Conservation (phyloP, 495 filamentous ascomycete species). For the Bryoglossum gracile region DNA sequence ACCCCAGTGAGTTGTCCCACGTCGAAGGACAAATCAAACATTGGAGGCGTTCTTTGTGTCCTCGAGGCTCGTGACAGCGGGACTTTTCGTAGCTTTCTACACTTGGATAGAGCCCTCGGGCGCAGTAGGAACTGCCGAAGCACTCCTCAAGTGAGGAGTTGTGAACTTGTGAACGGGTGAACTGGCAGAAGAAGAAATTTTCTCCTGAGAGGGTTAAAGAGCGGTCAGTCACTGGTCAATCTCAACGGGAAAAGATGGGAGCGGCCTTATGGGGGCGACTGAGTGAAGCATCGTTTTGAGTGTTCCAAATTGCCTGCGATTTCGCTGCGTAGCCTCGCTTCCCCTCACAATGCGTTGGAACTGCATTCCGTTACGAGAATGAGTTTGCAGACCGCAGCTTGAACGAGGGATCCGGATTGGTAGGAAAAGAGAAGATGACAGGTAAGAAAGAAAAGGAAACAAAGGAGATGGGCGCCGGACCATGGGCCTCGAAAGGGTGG, state of each 20-base stretch:
- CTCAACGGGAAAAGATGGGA: neutral
- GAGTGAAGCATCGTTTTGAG: too few relatives aligned
- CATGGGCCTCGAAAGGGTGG: too few relatives aligned
- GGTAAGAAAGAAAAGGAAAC: too few relatives aligned
- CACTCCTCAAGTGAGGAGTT: too few relatives aligned
- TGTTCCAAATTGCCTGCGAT: too few relatives aligned
- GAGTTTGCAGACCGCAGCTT: too few relatives aligned
- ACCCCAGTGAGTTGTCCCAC: constrained; percentile 6
- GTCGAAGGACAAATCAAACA: constrained; percentile 2
- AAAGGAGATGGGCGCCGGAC: too few relatives aligned
- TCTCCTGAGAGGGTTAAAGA: constrained; percentile 1
- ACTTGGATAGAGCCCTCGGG: neutral
- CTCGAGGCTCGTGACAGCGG: constrained; percentile 3
- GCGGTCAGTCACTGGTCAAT: neutral
- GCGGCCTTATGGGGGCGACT: too few relatives aligned
- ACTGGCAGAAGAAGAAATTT: neutral
- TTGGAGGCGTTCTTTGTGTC: neutral
- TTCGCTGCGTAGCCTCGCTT: too few relatives aligned
- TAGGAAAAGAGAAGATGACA: too few relatives aligned
- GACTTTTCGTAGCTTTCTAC: neutral
- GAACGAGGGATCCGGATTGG: too few relatives aligned
- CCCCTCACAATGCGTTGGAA: too few relatives aligned
- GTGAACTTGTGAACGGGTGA: neutral
- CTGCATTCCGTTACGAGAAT: neutral
- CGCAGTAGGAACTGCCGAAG: constrained; percentile 5